A percentile compares a stretch with the other conserved stretches of the same genome.
Evolutionary conservation across 192 early-diverging fungal genomes (phyloP).

Genomic region (Gonapodya sp.): DNA sequence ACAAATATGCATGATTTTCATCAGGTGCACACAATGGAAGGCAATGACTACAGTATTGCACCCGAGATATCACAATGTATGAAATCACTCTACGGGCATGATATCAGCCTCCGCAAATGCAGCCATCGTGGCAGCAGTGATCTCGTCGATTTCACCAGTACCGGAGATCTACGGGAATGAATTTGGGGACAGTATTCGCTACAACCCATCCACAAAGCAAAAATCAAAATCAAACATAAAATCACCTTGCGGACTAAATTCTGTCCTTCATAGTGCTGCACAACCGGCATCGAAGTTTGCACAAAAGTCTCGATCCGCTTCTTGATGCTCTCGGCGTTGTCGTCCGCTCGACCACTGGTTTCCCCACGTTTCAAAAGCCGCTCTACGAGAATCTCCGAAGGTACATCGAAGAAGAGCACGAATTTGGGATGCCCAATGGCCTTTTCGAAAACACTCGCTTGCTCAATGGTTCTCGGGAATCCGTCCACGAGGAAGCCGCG

Average conservation of each 20-base stretch:
- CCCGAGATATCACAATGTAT: no score
- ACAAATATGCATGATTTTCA: background rate
- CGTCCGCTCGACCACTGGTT: slow-evolving; percentile 47
- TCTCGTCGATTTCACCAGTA: slow-evolving; percentile 16
- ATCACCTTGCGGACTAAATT: slow-evolving; percentile 21
- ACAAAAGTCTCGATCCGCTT: slow-evolving; percentile 37
- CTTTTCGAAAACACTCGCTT: slow-evolving; percentile 18
- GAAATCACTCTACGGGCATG: background rate
- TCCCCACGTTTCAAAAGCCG: slow-evolving; percentile 46
- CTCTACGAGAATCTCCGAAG: slow-evolving; percentile 34
- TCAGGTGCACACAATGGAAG: background rate
- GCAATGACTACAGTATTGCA: no score
- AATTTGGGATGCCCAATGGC: slow-evolving; percentile 31
- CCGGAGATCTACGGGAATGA: slow-evolving; percentile 10
- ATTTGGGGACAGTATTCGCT: background rate
- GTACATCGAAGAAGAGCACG: slow-evolving; percentile 44
- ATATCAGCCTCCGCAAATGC: slow-evolving; percentile 15
- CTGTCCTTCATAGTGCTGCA: slow-evolving; percentile 23
- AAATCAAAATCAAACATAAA: background rate
- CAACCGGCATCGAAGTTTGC: slow-evolving; percentile 30
- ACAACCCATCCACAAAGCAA: background rate
- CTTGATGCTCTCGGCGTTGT: slow-evolving; percentile 43
- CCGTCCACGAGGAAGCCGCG: slow-evolving; percentile 17
- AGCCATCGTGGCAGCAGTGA: slow-evolving; percentile 20
- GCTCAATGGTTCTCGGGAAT: slow-evolving; percentile 17